These are phyloP conservation scores for Iberis pinnata DNA, from an alignment of 345 rosid genomes.

Conservation along the genomic window DNA sequence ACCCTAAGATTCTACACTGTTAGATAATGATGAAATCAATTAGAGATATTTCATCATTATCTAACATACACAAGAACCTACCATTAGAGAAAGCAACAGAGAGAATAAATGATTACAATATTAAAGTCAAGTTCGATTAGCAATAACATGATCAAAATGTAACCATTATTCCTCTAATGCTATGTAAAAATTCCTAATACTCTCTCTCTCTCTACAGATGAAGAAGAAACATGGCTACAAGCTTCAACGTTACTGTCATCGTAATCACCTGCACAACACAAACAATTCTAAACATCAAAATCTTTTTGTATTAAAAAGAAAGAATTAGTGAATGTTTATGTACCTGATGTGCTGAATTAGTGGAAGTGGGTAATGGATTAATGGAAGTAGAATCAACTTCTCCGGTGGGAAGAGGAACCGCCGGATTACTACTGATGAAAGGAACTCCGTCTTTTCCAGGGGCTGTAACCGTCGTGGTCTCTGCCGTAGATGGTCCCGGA, in stretches of 20 bases:
- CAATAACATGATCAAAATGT: conserved; percentile 8
- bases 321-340: background rate
- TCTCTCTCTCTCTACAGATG: conserved; percentile 7
- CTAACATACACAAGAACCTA: conserved; percentile 25
- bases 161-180: too few relatives aligned
- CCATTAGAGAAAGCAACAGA: conserved; percentile 13
- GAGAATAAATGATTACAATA: conserved; percentile 23
- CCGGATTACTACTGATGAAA: conserved; percentile 87
- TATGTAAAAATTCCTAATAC: background rate
- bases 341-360: conserved; percentile 31
- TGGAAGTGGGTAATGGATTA: conserved; percentile 58
- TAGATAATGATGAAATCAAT: too few relatives aligned
- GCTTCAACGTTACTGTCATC: conserved; percentile 24
- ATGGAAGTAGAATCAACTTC: conserved; percentile 90
- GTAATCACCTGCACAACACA: conserved; percentile 22
- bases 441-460: conserved; percentile 76
- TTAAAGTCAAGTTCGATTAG: conserved; percentile 21
- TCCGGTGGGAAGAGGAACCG: conserved; percentile 94
- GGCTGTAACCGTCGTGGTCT: conserved; percentile 36
- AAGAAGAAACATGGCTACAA: conserved; percentile 25
- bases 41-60: too few relatives aligned
- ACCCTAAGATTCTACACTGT: conserved; percentile 23
- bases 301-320: background rate
- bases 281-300: too few relatives aligned
- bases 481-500: conserved; percentile 54